phyloP scores from a whole-genome alignment of 129 eudicot species.

The Flaveria trinervia region DNA sequence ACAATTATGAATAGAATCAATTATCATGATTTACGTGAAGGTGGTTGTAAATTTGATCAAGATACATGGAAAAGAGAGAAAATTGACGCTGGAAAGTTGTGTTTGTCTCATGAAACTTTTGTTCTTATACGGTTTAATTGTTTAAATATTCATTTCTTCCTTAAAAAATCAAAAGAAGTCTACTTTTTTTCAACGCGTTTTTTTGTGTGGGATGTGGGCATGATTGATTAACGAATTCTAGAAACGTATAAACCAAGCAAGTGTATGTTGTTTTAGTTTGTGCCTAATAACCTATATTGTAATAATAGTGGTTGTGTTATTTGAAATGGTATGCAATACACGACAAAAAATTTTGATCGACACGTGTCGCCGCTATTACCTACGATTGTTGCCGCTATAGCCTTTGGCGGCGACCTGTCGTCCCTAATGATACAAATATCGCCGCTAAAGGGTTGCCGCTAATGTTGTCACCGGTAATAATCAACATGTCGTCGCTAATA shows the following conservation, averaged over 20 bases:
- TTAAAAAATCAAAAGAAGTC: not conserved
- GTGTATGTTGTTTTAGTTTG: not conserved
- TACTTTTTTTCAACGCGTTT: not conserved
- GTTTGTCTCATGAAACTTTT: not conserved
- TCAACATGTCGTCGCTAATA: too few species aligned
- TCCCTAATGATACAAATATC: too few species aligned
- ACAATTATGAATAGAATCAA: not conserved
- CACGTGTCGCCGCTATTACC: too few species aligned
- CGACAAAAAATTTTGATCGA: too few species aligned
- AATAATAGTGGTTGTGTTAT: too few species aligned
- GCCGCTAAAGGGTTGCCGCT: too few species aligned
- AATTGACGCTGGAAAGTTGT: not conserved
- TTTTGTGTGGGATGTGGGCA: not conserved
- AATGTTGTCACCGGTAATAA: too few species aligned
- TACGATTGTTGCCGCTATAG: too few species aligned
- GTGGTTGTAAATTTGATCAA: not conserved
- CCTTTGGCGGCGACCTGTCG: too few species aligned
- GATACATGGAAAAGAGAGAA: not conserved
- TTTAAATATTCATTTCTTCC: not conserved
- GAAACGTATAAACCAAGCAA: slow-evolving; percentile 11
- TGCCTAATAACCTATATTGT: not conserved
- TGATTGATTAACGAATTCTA: not conserved
- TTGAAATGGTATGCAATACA: too few species aligned
- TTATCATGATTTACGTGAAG: slow-evolving; percentile 1
- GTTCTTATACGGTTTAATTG: not conserved